phyloP scores from a whole-genome alignment of 2,329 filamentous ascomycete genomes.

The Teratosphaeria epicoccoides region DNA sequence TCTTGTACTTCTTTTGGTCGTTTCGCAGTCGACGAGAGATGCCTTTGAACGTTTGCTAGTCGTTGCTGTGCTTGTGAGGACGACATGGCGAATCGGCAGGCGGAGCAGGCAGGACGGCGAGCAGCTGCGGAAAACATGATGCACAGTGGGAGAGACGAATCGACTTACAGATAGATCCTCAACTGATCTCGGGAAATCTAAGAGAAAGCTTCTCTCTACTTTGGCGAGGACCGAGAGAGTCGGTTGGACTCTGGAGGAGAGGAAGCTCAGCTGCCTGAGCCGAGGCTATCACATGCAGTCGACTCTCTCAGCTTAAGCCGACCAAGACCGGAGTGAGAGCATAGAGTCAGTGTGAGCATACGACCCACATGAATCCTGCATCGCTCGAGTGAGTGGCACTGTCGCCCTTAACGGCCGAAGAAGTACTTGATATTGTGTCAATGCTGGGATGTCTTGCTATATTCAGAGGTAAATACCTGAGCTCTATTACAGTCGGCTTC shows the following conservation, averaged over 20 bases:
- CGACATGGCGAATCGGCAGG: slow-evolving; percentile 15
- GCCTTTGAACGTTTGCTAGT: slow-evolving; percentile 18
- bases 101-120: slow-evolving; percentile 13
- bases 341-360: not conserved
- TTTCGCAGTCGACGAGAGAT: slow-evolving; percentile 41
- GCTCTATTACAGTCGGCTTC: too few relatives aligned
- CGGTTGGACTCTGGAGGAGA: too few relatives aligned
- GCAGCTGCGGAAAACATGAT: slow-evolving; percentile 13
- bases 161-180: not conserved
- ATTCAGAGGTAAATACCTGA: too few relatives aligned
- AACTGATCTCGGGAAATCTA: not conserved
- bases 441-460: too few relatives aligned
- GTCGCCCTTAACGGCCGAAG: too few relatives aligned
- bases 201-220: not conserved
- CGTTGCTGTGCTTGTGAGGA: slow-evolving; percentile 14
- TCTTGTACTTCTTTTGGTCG: slow-evolving; percentile 63
- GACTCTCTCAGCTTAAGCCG: not conserved
- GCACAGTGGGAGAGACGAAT: not conserved
- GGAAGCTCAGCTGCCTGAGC: not conserved
- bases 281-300: not conserved
- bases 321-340: too few relatives aligned
- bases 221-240: not conserved
- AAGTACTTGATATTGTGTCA: too few relatives aligned
- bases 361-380: too few relatives aligned
- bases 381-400: too few relatives aligned